Evolutionary conservation across 805 yeast species (phyloP).

Genomic region (Ogataea nitratoaversa): DNA sequence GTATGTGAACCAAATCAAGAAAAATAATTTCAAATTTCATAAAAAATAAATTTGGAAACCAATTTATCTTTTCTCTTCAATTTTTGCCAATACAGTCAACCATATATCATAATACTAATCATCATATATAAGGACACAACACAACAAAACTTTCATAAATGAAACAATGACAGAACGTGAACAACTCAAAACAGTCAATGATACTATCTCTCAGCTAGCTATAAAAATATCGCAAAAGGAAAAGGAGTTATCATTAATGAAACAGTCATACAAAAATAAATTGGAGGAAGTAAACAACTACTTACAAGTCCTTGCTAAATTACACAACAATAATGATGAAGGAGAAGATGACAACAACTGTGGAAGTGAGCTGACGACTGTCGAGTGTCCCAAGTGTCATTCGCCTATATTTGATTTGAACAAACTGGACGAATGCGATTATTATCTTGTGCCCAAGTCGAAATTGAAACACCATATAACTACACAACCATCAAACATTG

Average conservation of each 20-base stretch:
- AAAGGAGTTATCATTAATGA: slow-evolving; percentile 33
- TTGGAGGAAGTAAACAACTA: slow-evolving; percentile 20
- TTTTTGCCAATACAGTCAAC: no score
- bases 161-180: not conserved
- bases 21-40: no score
- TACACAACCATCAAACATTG: no score
- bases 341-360: not conserved
- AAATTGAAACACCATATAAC: no score
- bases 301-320: slow-evolving; percentile 2
- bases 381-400: slow-evolving; percentile 14
- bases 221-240: slow-evolving; percentile 34
- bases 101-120: no score
- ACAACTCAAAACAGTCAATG: not conserved
- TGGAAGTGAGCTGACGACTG: not conserved
- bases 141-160: no score
- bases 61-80: no score
- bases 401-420: slow-evolving; percentile 8
- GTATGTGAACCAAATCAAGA: no score
- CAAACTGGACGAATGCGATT: slow-evolving; percentile 9
- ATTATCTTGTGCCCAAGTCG: slow-evolving; percentile 21
- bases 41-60: no score
- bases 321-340: not conserved
- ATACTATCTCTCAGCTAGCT: slow-evolving; percentile 31
- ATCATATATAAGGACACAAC: no score
- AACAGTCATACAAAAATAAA: slow-evolving; percentile 19